phyloP scores from a whole-genome alignment of 2,329 filamentous ascomycete genomes.

The Corynespora cassiicola region DNA sequence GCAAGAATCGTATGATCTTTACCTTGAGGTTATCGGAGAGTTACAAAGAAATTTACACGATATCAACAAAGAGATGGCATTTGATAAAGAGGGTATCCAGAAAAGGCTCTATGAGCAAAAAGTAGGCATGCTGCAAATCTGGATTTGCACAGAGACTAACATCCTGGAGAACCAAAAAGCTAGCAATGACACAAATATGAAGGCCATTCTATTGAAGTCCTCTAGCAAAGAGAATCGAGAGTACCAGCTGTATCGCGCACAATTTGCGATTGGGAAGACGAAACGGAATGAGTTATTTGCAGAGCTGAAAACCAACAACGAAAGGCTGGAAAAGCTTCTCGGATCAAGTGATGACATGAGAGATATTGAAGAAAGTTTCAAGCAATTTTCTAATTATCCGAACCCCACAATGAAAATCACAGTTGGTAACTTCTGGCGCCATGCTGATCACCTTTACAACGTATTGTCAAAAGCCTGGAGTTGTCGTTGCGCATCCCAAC shows the following conservation, averaged over 20 bases:
- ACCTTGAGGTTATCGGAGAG: constrained; percentile 17
- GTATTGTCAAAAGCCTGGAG: no score
- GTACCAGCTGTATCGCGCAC: constrained; percentile 21
- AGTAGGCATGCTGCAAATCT: no score
- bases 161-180: constrained; percentile 3
- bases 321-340: constrained; percentile 24
- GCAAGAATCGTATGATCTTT: constrained; percentile 21
- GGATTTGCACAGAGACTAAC: no score
- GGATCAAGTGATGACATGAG: constrained; percentile 22
- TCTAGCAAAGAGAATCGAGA: constrained; percentile 12
- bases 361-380: no score
- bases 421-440: no score
- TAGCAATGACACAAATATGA: constrained; percentile 2
- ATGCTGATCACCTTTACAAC: no score
- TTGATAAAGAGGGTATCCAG: constrained; percentile 19
- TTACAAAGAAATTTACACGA: constrained; percentile 21
- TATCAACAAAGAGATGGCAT: constrained; percentile 18
- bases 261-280: constrained; percentile 21
- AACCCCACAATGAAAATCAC: no score
- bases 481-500: no score
- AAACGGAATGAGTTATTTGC: constrained; percentile 18
- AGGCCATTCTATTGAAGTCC: constrained; percentile 8
- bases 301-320: constrained; percentile 24
- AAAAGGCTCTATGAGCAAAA: constrained; percentile 8
- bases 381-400: no score